phyloP scores from a whole-genome alignment of 306 rosid genomes.

The Lathyrus sativus region DNA sequence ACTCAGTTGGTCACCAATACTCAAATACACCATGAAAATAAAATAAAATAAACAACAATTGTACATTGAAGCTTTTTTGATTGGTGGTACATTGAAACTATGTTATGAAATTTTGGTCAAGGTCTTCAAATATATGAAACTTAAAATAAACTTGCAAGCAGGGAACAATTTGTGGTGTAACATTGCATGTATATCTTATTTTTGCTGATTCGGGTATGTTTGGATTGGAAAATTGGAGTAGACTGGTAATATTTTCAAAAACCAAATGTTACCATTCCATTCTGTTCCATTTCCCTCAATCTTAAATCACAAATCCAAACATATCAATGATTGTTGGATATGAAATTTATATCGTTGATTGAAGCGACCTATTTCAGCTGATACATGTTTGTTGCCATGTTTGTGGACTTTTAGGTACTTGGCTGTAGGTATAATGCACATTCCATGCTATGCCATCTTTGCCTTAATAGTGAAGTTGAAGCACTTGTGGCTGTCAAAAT shows the following conservation, averaged over 20 bases:
- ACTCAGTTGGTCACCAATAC: conserved; percentile 13
- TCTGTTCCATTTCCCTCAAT: neutral
- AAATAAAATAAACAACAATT: neutral
- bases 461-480: conserved; percentile 66
- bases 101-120: conserved; percentile 7
- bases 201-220: neutral
- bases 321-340: conserved; percentile 18
- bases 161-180: conserved; percentile 2
- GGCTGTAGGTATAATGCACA: conserved; percentile 65
- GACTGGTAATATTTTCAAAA: neutral
- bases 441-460: conserved; percentile 71
- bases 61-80: conserved; percentile 14
- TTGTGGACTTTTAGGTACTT: conserved; percentile 62
- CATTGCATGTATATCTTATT: conserved; percentile 21
- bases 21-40: neutral
- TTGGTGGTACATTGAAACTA: conserved; percentile 15
- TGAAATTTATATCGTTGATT: conserved; percentile 8
- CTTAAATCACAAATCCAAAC: neutral
- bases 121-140: conserved; percentile 28
- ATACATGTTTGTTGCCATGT: neutral
- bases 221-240: neutral
- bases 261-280: neutral
- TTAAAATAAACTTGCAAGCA: conserved; percentile 23
- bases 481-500: conserved; percentile 49
- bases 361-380: conserved; percentile 4